These are phyloP conservation scores for Tetrahymena malaccensis DNA, from an alignment of 73 alveolate genomes.

Conservation along the genomic window DNA sequence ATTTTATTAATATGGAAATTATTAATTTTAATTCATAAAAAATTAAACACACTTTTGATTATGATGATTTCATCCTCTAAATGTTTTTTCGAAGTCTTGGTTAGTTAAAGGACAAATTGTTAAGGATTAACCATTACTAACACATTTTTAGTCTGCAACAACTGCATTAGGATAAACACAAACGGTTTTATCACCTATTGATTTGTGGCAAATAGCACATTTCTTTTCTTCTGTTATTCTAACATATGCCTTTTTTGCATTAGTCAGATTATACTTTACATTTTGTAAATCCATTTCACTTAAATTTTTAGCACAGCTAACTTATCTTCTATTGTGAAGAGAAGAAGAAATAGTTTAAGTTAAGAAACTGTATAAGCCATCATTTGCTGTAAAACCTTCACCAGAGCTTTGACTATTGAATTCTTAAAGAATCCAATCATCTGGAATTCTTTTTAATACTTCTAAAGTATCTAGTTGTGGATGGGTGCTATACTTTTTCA, in stretches of 20 bases:
- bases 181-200: constrained; percentile 35
- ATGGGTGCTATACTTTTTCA: constrained; percentile 36
- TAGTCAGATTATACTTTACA: constrained; percentile 19
- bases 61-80: background rate
- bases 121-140: constrained; percentile 5
- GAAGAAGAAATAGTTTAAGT: constrained; percentile 5
- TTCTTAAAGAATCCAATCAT: constrained; percentile 32
- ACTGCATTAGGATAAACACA: constrained; percentile 48
- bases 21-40: too few species aligned
- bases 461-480: constrained; percentile 29
- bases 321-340: constrained; percentile 33
- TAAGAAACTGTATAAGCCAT: constrained; percentile 4
- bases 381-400: constrained; percentile 9
- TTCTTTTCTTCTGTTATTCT: constrained; percentile 39
- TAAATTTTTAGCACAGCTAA: constrained; percentile 25
- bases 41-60: too few species aligned
- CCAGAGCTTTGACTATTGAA: constrained; percentile 4
- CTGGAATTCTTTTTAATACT: constrained; percentile 35
- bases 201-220: constrained; percentile 35
- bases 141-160: constrained; percentile 35
- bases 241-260: constrained; percentile 23
- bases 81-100: constrained; percentile 32
- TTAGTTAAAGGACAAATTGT: constrained; percentile 33
- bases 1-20: too few species aligned
- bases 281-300: constrained; percentile 39